These are phyloP conservation scores for Kluyveromyces lactis DNA, from an alignment of 805 yeast genomes.

Conservation along the genomic window DNA sequence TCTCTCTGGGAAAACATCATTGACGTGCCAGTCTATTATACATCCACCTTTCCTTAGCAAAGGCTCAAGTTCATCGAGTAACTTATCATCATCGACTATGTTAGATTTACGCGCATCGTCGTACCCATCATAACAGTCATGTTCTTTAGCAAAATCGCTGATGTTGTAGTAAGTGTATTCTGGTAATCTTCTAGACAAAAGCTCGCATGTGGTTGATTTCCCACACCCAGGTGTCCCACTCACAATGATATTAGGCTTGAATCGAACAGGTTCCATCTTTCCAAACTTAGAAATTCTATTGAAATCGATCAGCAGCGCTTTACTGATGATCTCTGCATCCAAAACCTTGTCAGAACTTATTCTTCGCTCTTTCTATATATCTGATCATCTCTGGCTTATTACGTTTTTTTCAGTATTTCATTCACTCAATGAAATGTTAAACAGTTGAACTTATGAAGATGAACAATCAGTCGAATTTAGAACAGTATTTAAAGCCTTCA, in stretches of 20 bases:
- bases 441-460: no score
- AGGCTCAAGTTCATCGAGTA: conserved; percentile 74
- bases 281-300: conserved; percentile 37
- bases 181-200: conserved; percentile 24
- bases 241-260: conserved; percentile 66
- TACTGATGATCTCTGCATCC: conserved; percentile 96
- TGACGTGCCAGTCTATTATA: conserved; percentile 96
- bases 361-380: no score
- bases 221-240: conserved; percentile 85
- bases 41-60: conserved; percentile 76
- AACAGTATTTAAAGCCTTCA: no score
- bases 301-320: conserved; percentile 75
- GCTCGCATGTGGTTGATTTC: conserved; percentile 27
- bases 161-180: conserved; percentile 50
- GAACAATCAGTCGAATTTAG: no score
- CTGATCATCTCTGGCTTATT: no score
- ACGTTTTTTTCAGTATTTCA: no score
- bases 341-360: conserved; percentile 83
- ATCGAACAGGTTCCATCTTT: conserved; percentile 18
- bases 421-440: no score
- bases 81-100: conserved; percentile 87
- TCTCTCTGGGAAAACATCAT: conserved; percentile 90
- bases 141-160: conserved; percentile 72
- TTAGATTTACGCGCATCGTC: conserved; percentile 80
- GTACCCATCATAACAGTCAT: conserved; percentile 71